Evolutionary conservation across 108 stramenopile species (phyloP).

Genomic region (Fragilaria crotonensis): DNA sequence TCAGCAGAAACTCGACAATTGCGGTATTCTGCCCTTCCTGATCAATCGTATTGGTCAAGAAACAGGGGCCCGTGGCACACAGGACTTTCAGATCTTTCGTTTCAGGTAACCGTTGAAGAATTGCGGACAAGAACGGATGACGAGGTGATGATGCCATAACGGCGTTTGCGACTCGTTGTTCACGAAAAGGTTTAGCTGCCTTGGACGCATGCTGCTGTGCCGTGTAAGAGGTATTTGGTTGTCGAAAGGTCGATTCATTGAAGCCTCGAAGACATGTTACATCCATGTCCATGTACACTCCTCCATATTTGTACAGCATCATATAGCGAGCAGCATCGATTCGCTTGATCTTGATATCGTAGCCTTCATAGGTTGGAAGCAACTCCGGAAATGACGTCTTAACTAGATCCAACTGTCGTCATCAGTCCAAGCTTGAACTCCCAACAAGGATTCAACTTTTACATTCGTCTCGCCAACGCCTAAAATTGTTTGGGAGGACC

Average conservation of each 20-base stretch:
- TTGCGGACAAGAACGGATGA: background rate
- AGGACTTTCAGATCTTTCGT: background rate
- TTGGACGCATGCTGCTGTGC: background rate
- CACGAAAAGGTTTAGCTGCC: background rate
- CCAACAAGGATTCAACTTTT: background rate
- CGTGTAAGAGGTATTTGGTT: background rate
- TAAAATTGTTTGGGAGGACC: background rate
- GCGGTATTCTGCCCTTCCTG: too few species aligned
- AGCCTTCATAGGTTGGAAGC: conserved; percentile 17
- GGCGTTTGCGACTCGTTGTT: background rate
- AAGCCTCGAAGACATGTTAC: background rate
- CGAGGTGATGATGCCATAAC: background rate
- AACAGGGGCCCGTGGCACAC: background rate
- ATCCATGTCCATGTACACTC: conserved; percentile 10
- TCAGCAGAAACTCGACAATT: too few species aligned
- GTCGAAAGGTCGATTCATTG: background rate
- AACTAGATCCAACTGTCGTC: conserved; percentile 18
- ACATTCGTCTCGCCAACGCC: background rate
- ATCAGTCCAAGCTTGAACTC: conserved; percentile 33
- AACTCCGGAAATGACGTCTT: conserved; percentile 18
- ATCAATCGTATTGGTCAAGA: background rate
- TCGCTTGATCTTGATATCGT: conserved; percentile 29
- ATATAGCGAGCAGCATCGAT: conserved; percentile 43
- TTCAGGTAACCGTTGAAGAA: background rate
- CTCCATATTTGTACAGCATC: conserved; percentile 21